phyloP scores from a whole-genome alignment of 345 rosid species.

The Camelina hispida region DNA sequence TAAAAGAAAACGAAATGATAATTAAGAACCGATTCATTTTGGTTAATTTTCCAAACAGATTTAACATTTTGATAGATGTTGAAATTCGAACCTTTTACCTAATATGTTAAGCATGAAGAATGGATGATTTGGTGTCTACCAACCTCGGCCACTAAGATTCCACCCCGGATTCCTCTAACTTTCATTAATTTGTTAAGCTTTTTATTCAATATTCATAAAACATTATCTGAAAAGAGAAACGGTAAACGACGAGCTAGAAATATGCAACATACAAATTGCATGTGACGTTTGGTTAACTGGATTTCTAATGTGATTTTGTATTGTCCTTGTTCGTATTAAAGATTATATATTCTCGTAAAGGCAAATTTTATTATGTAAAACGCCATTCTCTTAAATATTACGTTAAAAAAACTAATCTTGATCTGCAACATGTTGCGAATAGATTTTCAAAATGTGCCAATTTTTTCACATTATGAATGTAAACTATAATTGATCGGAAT shows the following conservation, averaged over 20 bases:
- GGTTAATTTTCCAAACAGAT: not conserved
- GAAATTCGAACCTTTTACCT: slow-evolving; percentile 41
- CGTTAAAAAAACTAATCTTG: not conserved
- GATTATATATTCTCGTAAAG: slow-evolving; percentile 11
- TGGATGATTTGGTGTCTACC: slow-evolving; percentile 28
- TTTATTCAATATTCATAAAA: slow-evolving; percentile 10
- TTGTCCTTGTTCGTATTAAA: slow-evolving; percentile 14
- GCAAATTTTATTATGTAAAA: not conserved
- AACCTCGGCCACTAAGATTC: slow-evolving; percentile 20
- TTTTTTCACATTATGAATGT: not conserved
- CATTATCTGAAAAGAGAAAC: slow-evolving; percentile 26
- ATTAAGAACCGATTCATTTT: not conserved
- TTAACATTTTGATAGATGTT: not conserved
- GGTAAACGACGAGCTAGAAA: slow-evolving; percentile 44
- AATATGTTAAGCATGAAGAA: slow-evolving; percentile 36
- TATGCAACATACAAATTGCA: slow-evolving; percentile 45
- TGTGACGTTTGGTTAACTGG: slow-evolving; percentile 37
- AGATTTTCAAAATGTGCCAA: not conserved
- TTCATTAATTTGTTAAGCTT: slow-evolving; percentile 29
- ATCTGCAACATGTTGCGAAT: not conserved
- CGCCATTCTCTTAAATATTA: not conserved
- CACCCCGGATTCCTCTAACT: slow-evolving; percentile 8
- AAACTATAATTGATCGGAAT: not conserved
- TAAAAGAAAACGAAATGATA: not conserved
- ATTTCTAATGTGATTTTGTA: slow-evolving; percentile 24